Evolutionary conservation across 768 basidiomycete species (phyloP), one percentile per base, ranked within the genome.

Genomic region (Piloderma croceum): DNA sequence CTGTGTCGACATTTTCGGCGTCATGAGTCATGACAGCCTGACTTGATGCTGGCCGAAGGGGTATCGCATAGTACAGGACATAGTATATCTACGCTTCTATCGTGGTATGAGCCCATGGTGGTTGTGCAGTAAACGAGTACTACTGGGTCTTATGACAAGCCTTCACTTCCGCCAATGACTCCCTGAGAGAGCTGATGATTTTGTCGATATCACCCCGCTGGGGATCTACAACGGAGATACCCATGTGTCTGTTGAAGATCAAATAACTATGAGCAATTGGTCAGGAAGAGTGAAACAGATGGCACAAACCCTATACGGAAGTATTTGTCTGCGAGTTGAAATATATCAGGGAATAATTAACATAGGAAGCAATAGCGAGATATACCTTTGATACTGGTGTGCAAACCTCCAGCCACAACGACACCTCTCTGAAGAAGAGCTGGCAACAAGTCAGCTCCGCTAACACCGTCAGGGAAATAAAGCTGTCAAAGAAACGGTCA

Each of bases 381-480:
- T 40, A 37, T 25, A 81, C 84, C 83, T 69, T 89, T 91, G 62
- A 90, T 81, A 25, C 70, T 75, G 43, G 78, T 75, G 61, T 94
- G 88, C 46, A 99, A 61, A 7, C 96, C 94, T 25, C 83, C 92
- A 27, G 96, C 90, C 29, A 90, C 79, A 31, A 96, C 73, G 41
- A 98, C 70, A 10, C 78, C 81, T 45, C 74, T 77, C 58, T 81
- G 73, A 34, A 69, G 68, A 20, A 98, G 70, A 34, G 81, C 73
- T 6, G 89, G 85, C 34, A 97, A 46, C 21, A 98, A 62, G 50
- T 94, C 89, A 6, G 76, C 63, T 1, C 87, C 83, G 19, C 64
- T 64, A n/a, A 93, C 56, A 4, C 90, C 92, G 1, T 81, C 74
- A 10, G 96, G 96, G 54, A 77, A 87, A 63, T 89, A 92, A 37